Evolutionary conservation across 2,329 filamentous ascomycete species (phyloP).

Genomic region (Arachnomyces sp.): DNA sequence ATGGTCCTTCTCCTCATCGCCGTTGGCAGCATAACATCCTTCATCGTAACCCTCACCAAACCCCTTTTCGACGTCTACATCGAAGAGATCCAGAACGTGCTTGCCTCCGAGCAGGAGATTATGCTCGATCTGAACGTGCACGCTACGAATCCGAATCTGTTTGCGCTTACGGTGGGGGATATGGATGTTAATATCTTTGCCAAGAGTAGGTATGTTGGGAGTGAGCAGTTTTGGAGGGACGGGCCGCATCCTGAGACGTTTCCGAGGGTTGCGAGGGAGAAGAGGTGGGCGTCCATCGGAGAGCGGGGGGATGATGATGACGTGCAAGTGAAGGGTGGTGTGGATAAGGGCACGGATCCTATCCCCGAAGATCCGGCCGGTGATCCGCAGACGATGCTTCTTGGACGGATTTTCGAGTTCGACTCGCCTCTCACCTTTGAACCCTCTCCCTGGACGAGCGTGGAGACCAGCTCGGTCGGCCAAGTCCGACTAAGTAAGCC

Average conservation of each 20-base stretch:
- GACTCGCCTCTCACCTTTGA: conserved; percentile 85
- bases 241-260: conserved; percentile 20
- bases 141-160: conserved; percentile 86
- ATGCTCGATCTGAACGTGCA: conserved; percentile 87
- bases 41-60: conserved; percentile 86
- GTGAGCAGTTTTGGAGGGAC: conserved; percentile 37
- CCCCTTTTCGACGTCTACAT: conserved; percentile 73
- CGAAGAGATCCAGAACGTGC: conserved; percentile 73
- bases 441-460: conserved; percentile 74
- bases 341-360: conserved; percentile 53
- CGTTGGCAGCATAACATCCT: conserved; percentile 74
- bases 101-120: conserved; percentile 88
- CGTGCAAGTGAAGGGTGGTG: conserved; percentile 23
- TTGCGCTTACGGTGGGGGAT: conserved; percentile 75
- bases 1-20: conserved; percentile 72
- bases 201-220: conserved; percentile 81
- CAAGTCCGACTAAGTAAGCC: conserved; percentile 75
- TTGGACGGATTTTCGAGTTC: conserved; percentile 81
- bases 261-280: conserved; percentile 17
- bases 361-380: conserved; percentile 52
- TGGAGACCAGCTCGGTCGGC: conserved; percentile 63
- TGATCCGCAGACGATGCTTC: conserved; percentile 71
- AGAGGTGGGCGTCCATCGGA: too few relatives aligned
- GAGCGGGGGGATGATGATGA: too few relatives aligned
- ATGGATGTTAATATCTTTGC: conserved; percentile 91